phyloP scores from a whole-genome alignment of 2,329 filamentous ascomycete genomes.

The Xylariaceae sp. region DNA sequence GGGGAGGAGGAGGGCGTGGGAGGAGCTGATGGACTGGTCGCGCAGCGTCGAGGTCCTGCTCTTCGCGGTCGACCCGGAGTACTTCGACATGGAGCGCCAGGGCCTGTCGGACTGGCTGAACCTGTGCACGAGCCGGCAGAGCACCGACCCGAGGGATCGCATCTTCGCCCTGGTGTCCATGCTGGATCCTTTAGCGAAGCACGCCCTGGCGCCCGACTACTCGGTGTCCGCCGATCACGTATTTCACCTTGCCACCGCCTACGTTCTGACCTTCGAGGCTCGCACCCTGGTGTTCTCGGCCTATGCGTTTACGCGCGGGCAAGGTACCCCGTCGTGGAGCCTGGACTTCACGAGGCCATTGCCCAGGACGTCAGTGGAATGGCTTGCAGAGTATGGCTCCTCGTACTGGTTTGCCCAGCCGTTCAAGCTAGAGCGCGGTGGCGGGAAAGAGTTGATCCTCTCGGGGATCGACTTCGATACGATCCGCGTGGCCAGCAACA shows the following conservation, averaged over 20 bases:
- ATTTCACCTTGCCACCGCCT: neutral
- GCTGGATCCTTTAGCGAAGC: neutral
- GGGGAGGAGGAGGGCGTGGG: neutral
- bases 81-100: neutral
- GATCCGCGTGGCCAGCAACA: neutral
- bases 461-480: neutral
- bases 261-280: neutral
- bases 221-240: neutral
- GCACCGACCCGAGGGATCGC: constrained; percentile 1
- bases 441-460: neutral
- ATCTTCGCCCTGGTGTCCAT: neutral
- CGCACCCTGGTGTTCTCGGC: neutral
- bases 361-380: no score
- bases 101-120: neutral
- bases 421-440: no score
- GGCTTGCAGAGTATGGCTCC: no score
- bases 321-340: neutral
- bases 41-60: neutral
- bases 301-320: neutral
- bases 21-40: neutral
- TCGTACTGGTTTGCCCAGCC: no score
- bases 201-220: neutral
- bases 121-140: neutral
- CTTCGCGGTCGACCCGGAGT: neutral
- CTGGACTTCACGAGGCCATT: neutral